Evolutionary conservation across 768 basidiomycete genomes (phyloP).

Genomic region (Cyathus striatus): DNA sequence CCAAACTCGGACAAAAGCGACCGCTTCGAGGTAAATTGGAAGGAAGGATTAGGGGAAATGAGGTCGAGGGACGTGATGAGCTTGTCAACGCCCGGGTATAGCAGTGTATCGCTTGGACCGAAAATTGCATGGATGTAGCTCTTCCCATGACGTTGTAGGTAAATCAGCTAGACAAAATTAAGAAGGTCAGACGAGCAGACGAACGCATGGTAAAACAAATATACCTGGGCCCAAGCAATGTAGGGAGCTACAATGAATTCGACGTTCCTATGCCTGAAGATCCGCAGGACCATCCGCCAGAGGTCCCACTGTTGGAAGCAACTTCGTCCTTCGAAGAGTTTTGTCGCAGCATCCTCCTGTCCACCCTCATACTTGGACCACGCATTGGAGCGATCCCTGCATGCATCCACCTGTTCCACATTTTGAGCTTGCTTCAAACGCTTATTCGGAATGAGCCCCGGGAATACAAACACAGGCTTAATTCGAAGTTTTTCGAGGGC

Average conservation of each 20-base stretch:
- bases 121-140: slow-evolving; percentile 93
- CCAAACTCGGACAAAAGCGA: slow-evolving; percentile 51
- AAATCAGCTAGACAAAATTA: slow-evolving; percentile 63
- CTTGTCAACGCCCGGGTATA: slow-evolving; percentile 85
- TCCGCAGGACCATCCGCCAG: slow-evolving; percentile 88
- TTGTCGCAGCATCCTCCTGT: slow-evolving; percentile 84
- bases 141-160: slow-evolving; percentile 90
- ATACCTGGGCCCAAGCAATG: slow-evolving; percentile 90
- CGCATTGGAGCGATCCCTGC: slow-evolving; percentile 74
- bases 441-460: slow-evolving; percentile 77
- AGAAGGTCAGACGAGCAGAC: background rate
- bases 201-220: slow-evolving; percentile 17
- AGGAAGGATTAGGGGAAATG: slow-evolving; percentile 56
- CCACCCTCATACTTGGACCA: slow-evolving; percentile 94
- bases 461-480: slow-evolving; percentile 98
- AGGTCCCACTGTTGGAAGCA: slow-evolving; percentile 82
- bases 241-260: slow-evolving; percentile 97
- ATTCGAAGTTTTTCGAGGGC: slow-evolving; percentile 86
- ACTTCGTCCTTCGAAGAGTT: slow-evolving; percentile 73
- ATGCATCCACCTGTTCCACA: slow-evolving; percentile 58
- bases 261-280: slow-evolving; percentile 91
- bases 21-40: slow-evolving; percentile 83
- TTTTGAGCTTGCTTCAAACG: slow-evolving; percentile 63
- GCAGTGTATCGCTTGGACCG: slow-evolving; percentile 83
- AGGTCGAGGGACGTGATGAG: slow-evolving; percentile 89